Conservation (phyloP, 1,139 yeast species). For the Kodamaea fungicola region DNA sequence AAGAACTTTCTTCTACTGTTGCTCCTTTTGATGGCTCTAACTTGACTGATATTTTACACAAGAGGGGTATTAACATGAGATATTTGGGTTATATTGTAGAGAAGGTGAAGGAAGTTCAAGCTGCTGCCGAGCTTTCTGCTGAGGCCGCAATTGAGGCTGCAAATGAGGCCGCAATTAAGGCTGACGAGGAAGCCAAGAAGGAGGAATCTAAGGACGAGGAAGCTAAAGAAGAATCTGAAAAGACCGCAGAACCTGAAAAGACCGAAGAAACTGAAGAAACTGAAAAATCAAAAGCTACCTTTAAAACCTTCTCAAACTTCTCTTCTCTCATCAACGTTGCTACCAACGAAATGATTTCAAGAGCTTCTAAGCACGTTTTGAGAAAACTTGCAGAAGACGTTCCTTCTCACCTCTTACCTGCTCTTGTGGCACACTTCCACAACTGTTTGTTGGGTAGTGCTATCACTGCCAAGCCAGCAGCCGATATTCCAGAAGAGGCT, state of each 20-base stretch:
- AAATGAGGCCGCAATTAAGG: conserved; percentile 22
- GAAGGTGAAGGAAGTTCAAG: too few species aligned
- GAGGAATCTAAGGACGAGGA: too few species aligned
- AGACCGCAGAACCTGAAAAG: conserved; percentile 17
- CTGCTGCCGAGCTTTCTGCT: conserved; percentile 5
- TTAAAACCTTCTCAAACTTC: conserved; percentile 44
- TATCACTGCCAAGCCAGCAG: conserved; percentile 42
- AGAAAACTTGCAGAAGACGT: conserved; percentile 44
- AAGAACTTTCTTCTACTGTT: conserved; percentile 49
- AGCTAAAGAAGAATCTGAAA: conserved; percentile 18
- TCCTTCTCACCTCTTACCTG: conserved; percentile 56
- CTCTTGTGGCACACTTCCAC: conserved; percentile 66
- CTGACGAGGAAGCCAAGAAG: conserved; percentile 16
- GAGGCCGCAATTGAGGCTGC: conserved; percentile 24
- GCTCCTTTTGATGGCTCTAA: conserved; percentile 82
- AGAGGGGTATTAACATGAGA: conserved; percentile 83
- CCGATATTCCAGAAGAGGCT: conserved; percentile 41
- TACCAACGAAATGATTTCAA: conserved; percentile 69
- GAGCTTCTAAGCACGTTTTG: conserved; percentile 75
- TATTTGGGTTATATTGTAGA: conserved; percentile 67
- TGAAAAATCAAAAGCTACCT: conserved; percentile 32
- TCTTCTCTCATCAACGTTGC: conserved; percentile 47
- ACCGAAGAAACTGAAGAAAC: conserved; percentile 15
- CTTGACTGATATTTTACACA: conserved; percentile 66
- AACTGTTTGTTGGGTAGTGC: conserved; percentile 62